Base-by-base conservation (phyloP, 2,329 filamentous ascomycete species). In the Cladosporium sphaerospermum region DNA sequence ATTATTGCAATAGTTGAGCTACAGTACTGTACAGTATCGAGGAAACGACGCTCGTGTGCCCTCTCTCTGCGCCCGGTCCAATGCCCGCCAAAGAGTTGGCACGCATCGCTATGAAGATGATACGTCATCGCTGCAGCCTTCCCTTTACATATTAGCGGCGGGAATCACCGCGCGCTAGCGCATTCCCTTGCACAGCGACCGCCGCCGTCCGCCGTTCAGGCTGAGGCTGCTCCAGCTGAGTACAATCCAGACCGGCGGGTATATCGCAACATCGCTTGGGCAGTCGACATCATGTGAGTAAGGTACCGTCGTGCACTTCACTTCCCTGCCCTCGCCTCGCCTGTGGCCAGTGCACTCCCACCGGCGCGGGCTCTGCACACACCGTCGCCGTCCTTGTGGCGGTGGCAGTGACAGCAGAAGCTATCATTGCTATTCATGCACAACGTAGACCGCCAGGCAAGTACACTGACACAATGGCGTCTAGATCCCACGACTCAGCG, bases 191-290 rank as follows among this genome's bases (percentile, higher is more conserved):
- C 23, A 28, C 4, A 28, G 23, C 23, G 23, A 28, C 23, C 23
- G 23, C 23, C 23, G 23, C 23, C 4, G 23, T 28, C 23, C 23
- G 23, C 23, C 23, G 23, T 28, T 28, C 23, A 28, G 23, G 23
- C 23, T 28, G 23, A 28, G 23, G 23, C 23, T 37, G 23, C 23
- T 37, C 34, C 11, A 11, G 34, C 34, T 37, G 14, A 39, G 47
- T 50, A 51, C 48, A 51, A 37, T 40, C 33, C 39, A 51, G 48
- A 51, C 40, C 48, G 48, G 48, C 40, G 36, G 41, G 48, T 43
- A 51, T 51, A 23, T 51, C 48, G 40, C 40, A 50, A 50, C 47
- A 50, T 43, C 40, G 40, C 40, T 51, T 31, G 31, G 14, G 16
- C 40, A 42, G 16, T 44, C 48, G 19, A 42, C n/a, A 28, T 43